A percentile compares a stretch with the other conserved stretches of the same genome.
Evolutionary conservation across 768 basidiomycete genomes (phyloP).

Genomic region (Trametes villosa): DNA sequence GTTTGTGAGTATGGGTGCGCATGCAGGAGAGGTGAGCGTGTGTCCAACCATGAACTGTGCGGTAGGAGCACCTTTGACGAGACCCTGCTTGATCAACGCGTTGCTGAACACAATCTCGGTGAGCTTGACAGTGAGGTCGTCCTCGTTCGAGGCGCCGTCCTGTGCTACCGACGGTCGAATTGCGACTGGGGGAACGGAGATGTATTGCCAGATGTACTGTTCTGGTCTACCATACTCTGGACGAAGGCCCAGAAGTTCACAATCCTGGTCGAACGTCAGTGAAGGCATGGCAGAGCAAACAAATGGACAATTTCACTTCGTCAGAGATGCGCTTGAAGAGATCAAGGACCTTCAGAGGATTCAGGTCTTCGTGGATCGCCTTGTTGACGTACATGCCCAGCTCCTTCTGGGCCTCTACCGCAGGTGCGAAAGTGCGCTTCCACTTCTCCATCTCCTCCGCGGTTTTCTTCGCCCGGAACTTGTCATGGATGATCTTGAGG

Average conservation of each 20-base stretch:
- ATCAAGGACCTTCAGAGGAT: conserved; percentile 91
- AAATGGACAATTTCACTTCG: too few species aligned
- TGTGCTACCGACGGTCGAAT: conserved; percentile 97
- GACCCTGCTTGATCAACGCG: conserved; percentile 86
- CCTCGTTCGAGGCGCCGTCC: conserved; percentile 98
- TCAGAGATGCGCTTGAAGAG: conserved; percentile 91
- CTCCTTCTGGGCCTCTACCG: conserved; percentile 87
- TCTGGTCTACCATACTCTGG: conserved; percentile 92
- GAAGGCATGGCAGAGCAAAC: conserved; percentile 10
- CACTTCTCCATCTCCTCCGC: conserved; percentile 87
- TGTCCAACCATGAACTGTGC: conserved; percentile 80
- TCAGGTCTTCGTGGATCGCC: conserved; percentile 90
- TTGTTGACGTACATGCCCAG: conserved; percentile 83
- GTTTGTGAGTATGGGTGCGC: conserved; percentile 14
- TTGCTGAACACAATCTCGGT: conserved; percentile 97
- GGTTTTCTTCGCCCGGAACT: conserved; percentile 93
- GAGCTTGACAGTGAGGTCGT: conserved; percentile 96
- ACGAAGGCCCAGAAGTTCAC: conserved; percentile 89
- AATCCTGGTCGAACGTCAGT: conserved; percentile 61
- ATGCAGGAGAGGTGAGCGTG: not conserved
- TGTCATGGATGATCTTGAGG: conserved; percentile 96
- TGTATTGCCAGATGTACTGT: conserved; percentile 98
- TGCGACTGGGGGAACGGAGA: conserved; percentile 96
- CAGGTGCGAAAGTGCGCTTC: conserved; percentile 79
- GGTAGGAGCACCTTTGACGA: conserved; percentile 86